phyloP scores from a whole-genome alignment of 306 rosid species.

The Rubus idaeus region DNA sequence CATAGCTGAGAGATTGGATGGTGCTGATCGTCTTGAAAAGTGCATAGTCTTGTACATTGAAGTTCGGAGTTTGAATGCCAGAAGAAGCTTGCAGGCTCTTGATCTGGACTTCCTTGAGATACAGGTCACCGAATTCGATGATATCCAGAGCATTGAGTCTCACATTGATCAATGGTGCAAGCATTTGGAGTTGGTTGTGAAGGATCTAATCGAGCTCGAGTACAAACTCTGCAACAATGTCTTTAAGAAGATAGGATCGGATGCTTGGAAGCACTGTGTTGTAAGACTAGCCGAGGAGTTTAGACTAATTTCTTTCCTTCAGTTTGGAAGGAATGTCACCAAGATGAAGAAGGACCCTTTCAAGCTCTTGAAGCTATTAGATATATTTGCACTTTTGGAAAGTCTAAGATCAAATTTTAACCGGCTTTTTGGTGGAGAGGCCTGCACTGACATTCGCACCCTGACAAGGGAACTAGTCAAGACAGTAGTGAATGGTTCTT shows the following conservation, averaged over 20 bases:
- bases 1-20: constrained; percentile 53
- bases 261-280: constrained; percentile 47
- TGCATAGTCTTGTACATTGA: constrained; percentile 53
- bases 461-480: constrained; percentile 68
- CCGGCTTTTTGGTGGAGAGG: constrained; percentile 56
- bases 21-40: constrained; percentile 46
- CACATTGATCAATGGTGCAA: constrained; percentile 63
- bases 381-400: constrained; percentile 60
- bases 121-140: constrained; percentile 34
- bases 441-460: constrained; percentile 55
- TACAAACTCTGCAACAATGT: constrained; percentile 43
- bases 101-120: constrained; percentile 68
- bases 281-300: constrained; percentile 58
- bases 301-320: constrained; percentile 59
- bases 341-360: constrained; percentile 58
- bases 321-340: constrained; percentile 57
- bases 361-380: constrained; percentile 72
- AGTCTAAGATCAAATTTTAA: constrained; percentile 61
- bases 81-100: constrained; percentile 52
- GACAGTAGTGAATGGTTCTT: constrained; percentile 56
- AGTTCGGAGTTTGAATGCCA: constrained; percentile 53
- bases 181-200: constrained; percentile 60
- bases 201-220: constrained; percentile 51
- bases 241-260: constrained; percentile 48
- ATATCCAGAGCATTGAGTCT: constrained; percentile 31